Conservation (phyloP, 2,329 filamentous ascomycete species). For the Aspergillus floridensis region DNA sequence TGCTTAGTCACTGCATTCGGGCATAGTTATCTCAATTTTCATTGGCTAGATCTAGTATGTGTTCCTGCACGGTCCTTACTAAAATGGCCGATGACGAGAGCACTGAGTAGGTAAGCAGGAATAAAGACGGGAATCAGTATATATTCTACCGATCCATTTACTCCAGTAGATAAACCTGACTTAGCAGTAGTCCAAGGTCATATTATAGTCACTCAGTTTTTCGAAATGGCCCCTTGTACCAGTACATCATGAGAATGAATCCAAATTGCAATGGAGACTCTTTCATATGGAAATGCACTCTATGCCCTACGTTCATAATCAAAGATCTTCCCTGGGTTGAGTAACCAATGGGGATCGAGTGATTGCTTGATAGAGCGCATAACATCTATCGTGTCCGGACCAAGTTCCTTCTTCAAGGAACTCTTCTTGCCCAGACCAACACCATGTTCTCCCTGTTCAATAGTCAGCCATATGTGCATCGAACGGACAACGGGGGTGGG, state of each 20-base stretch:
- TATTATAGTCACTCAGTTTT: no score
- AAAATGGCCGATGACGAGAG: background rate
- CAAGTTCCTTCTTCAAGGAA: conserved; percentile 74
- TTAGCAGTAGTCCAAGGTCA: no score
- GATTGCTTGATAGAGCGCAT: conserved; percentile 83
- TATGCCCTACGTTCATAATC: conserved; percentile 49
- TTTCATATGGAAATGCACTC: background rate
- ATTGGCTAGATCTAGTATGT: conserved; percentile 10
- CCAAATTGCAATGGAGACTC: no score
- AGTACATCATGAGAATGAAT: no score
- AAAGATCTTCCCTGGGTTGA: conserved; percentile 93
- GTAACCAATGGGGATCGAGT: conserved; percentile 79
- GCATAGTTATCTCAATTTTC: background rate
- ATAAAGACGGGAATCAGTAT: no score
- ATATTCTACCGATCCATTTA: no score
- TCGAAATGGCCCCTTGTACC: no score
- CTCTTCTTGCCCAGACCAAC: conserved; percentile 85
- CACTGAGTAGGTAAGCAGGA: no score
- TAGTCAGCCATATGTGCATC: conserved; percentile 10
- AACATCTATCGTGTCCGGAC: conserved; percentile 72
- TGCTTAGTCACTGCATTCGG: background rate
- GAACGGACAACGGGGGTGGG: background rate
- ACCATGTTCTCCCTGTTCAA: conserved; percentile 68
- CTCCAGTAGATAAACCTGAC: no score
- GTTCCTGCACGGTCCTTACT: background rate